Conservation (phyloP, 2,329 filamentous ascomycete species). For the Aureobasidium sp. region DNA sequence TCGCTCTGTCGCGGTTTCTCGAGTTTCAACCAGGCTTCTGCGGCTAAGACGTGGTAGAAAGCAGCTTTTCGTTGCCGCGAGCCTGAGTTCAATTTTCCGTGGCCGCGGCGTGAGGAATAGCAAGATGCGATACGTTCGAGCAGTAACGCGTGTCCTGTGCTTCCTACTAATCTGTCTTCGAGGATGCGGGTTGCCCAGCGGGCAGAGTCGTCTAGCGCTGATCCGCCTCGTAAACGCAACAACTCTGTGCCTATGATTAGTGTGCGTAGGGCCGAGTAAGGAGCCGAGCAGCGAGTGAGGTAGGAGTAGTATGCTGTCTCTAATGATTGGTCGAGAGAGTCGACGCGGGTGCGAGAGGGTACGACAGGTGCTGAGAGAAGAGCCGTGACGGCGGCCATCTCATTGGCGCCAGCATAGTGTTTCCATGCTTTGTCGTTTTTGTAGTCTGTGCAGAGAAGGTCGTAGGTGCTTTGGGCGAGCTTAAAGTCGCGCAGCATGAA, state of each 20-base stretch:
- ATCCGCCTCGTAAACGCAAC: conserved; percentile 69
- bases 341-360: conserved; percentile 68
- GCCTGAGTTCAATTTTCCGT: conserved; percentile 62
- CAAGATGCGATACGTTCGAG: conserved; percentile 81
- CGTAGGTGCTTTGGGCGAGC: conserved; percentile 83
- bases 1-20: conserved; percentile 73
- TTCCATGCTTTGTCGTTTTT: conserved; percentile 95
- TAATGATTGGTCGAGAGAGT: conserved; percentile 78
- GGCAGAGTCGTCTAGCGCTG: conserved; percentile 77
- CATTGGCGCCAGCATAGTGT: conserved; percentile 86
- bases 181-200: conserved; percentile 76
- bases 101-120: conserved; percentile 66
- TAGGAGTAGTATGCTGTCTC: conserved; percentile 92
- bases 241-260: conserved; percentile 74
- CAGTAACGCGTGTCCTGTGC: conserved; percentile 71
- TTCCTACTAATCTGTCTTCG: conserved; percentile 68
- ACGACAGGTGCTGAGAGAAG: conserved; percentile 64
- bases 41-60: conserved; percentile 77
- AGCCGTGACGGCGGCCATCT: conserved; percentile 85
- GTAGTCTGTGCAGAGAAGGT: conserved; percentile 81
- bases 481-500: conserved; percentile 98
- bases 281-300: conserved; percentile 70
- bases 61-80: conserved; percentile 75
- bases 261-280: conserved; percentile 74
- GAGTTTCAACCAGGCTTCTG: conserved; percentile 75